These are phyloP conservation scores for Trametes villosa DNA, from an alignment of 768 basidiomycete genomes.

Conservation along the genomic window DNA sequence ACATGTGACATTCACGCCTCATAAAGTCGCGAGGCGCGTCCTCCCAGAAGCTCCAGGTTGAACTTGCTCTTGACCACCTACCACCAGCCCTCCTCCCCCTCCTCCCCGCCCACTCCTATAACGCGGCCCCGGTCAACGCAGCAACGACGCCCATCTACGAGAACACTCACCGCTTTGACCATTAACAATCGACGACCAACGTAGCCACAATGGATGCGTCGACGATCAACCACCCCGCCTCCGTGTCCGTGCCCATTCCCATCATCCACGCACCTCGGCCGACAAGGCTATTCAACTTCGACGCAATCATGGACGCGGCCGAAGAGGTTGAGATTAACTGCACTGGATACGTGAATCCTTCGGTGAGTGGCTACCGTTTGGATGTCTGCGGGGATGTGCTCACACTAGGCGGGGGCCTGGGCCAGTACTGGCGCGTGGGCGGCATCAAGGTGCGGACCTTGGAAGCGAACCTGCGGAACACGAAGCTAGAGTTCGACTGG, in stretches of 20 bases:
- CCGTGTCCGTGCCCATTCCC: background rate
- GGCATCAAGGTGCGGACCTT: background rate
- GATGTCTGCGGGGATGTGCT: background rate
- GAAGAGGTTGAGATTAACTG: background rate
- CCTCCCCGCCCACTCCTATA: background rate
- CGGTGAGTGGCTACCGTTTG: constrained; percentile 1
- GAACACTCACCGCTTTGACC: no score
- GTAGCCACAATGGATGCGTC: no score
- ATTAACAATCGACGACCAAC: no score
- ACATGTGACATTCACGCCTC: background rate
- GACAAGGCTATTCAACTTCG: background rate
- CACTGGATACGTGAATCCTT: background rate
- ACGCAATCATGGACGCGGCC: background rate
- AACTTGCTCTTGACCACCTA: background rate
- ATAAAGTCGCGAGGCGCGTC: background rate
- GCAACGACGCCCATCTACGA: no score
- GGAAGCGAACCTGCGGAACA: background rate
- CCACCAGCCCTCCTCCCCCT: background rate
- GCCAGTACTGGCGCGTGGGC: background rate
- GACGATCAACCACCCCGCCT: background rate
- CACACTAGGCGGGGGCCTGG: background rate
- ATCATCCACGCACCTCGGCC: background rate
- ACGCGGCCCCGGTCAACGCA: no score
- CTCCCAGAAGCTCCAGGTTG: background rate
- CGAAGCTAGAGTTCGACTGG: background rate